Base-by-base conservation (phyloP, 129 eudicot species). In the Saussurea involucrata region DNA sequence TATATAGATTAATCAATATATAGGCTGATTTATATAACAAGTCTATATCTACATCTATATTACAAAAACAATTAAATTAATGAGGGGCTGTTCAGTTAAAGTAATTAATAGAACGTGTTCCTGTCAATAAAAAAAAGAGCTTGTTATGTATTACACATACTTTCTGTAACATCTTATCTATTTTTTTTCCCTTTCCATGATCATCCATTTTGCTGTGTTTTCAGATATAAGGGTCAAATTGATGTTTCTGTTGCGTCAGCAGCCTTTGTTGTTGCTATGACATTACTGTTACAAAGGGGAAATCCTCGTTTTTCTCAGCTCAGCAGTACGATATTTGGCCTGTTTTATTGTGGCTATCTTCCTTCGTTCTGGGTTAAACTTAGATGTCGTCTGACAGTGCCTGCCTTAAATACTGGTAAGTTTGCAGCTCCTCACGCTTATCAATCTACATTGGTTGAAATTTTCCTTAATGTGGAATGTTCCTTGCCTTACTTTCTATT, bases 341-440 rank as follows among this genome's bases (percentile, higher is more conserved):
- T 95, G 28, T 95, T 95, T 77, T 95, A 95, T 76, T 95, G 99
- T 76, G 99, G 99, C 28, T 95, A 87, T 85, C 97, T 95, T 73
- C 99, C 99, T 80, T 95, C 96, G 60, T 95, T 95, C 68, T 95
- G 99, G 99, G 94, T 95, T 75, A 95, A 95, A 83, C 94, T 95
- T 63, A 92, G 99, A 65, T 95, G 99, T 68, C 86, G 88, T 75
- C 77, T 94, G 73, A 79, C 89, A 69, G 91, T 69, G 63, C 99
- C 99, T 4, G 90, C 99, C n/a, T 71, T 92, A 27, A 91, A 92
- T 85, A 86, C 99, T 42, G 88, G 99, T 95, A 89, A 84, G 88
- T 11, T 49, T 58, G 33, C 18, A n/a, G 24, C 8, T 69, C 49
- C 66, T 72, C 42, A 31, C 36, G n/a, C 68, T 31, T 36, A 49